Percentiles rank a stretch among this genome's conserved stretches.
phyloP scores from a whole-genome alignment of 1,284 basidiomycete genomes.

The Pholiota adiposa region DNA sequence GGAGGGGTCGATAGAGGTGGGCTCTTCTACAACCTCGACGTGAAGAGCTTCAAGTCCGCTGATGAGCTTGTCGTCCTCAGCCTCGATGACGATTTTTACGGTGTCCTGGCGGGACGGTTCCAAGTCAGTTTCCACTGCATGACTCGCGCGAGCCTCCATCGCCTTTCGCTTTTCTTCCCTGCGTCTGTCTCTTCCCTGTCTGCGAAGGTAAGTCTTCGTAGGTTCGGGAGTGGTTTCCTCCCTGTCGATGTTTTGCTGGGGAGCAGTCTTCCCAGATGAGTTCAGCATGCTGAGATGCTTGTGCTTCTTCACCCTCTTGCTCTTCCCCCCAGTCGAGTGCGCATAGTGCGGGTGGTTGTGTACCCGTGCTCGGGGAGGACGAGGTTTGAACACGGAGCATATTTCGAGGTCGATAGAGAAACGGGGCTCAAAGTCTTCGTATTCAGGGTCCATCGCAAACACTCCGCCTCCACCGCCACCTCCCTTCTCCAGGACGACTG shows the following conservation, averaged over 20 bases:
- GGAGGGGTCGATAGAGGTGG: constrained; percentile 1
- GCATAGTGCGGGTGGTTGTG: constrained; percentile 31
- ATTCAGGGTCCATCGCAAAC: constrained; percentile 56
- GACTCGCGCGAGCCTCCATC: constrained; percentile 30
- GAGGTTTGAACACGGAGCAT: constrained; percentile 70
- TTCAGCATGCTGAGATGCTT: constrained; percentile 24
- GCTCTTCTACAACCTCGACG: constrained; percentile 20
- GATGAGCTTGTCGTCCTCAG: constrained; percentile 15
- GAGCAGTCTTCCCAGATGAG: constrained; percentile 9
- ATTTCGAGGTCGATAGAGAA: constrained; percentile 66
- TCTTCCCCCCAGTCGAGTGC: constrained; percentile 32
- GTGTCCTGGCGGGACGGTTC: constrained; percentile 12
- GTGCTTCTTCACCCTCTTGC: constrained; percentile 43
- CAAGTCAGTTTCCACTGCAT: constrained; percentile 17
- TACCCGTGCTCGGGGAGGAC: constrained; percentile 56
- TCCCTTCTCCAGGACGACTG: constrained; percentile 32
- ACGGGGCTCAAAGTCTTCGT: constrained; percentile 34
- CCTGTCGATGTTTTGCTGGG: constrained; percentile 6
- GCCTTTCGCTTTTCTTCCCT: constrained; percentile 37
- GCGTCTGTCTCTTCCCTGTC: constrained; percentile 54
- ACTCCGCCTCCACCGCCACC: constrained; percentile 17
- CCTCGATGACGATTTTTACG: not conserved
- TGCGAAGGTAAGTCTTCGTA: constrained; percentile 42
- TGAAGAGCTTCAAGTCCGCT: constrained; percentile 22
- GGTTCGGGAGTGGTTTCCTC: constrained; percentile 15